These are phyloP conservation scores for Colletotrichum orchidophilum DNA, from an alignment of 2,329 filamentous ascomycete genomes.

Conservation along the genomic window DNA sequence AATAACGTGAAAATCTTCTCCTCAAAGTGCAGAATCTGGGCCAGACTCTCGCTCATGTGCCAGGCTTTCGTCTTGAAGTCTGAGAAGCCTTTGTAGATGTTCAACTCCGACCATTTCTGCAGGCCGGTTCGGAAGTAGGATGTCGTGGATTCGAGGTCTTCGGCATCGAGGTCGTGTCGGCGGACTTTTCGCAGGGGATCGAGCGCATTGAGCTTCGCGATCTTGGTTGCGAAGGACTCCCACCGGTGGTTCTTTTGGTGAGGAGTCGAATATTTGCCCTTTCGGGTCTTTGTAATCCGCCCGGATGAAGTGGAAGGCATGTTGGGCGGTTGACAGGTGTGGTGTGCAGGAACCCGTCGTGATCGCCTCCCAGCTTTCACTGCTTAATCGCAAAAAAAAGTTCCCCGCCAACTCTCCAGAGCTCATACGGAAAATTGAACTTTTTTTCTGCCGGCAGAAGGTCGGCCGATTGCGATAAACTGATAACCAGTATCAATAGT, in stretches of 20 bases:
- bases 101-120: slow-evolving; percentile 91
- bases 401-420: slow-evolving; percentile 25
- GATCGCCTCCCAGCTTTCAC: slow-evolving; percentile 35
- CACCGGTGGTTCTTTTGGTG: slow-evolving; percentile 88
- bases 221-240: slow-evolving; percentile 90
- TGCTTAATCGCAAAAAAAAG: slow-evolving; percentile 32
- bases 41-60: slow-evolving; percentile 86
- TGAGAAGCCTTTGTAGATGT: slow-evolving; percentile 83
- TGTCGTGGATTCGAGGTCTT: slow-evolving; percentile 78
- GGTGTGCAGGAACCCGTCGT: slow-evolving; percentile 26
- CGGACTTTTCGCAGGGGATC: slow-evolving; percentile 92
- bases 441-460: slow-evolving; percentile 29
- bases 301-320: slow-evolving; percentile 73
- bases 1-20: slow-evolving; percentile 83
- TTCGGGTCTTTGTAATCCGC: slow-evolving; percentile 74
- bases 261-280: slow-evolving; percentile 74
- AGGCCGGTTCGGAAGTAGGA: slow-evolving; percentile 88
- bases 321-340: slow-evolving; percentile 44
- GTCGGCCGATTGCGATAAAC: slow-evolving; percentile 33
- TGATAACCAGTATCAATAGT: slow-evolving; percentile 23
- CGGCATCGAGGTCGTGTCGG: slow-evolving; percentile 82
- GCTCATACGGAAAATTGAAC: slow-evolving; percentile 36
- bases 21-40: slow-evolving; percentile 92
- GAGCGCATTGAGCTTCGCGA: slow-evolving; percentile 87
- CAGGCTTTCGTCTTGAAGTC: slow-evolving; percentile 79